Percentiles rank a stretch among this genome's conserved stretches.
phyloP scores from a whole-genome alignment of 257 asterid species.

The Primulina huaijiensis region DNA sequence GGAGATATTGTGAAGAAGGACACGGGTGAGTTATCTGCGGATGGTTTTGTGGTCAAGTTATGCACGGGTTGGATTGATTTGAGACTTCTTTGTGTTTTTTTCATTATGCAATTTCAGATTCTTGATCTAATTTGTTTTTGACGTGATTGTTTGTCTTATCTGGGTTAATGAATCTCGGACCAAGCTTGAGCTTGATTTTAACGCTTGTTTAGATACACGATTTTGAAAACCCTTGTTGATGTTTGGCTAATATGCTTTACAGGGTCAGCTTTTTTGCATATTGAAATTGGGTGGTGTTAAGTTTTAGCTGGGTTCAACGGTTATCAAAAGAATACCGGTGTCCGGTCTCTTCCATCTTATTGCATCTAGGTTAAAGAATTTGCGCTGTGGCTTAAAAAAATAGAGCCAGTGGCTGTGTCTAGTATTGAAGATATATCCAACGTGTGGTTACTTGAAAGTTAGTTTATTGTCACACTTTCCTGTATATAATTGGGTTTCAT shows the following conservation, averaged over 20 bases:
- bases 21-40: slow-evolving; percentile 39
- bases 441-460: too few relatives aligned
- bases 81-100: neutral
- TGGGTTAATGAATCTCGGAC: too few relatives aligned
- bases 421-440: too few relatives aligned
- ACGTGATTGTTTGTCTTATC: neutral
- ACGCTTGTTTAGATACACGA: too few relatives aligned
- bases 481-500: too few relatives aligned
- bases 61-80: slow-evolving; percentile 6
- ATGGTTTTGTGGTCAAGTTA: slow-evolving; percentile 16
- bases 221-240: neutral
- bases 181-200: neutral
- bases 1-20: slow-evolving; percentile 41
- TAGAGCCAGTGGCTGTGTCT: too few relatives aligned
- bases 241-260: neutral
- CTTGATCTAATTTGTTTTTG: neutral
- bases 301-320: neutral
- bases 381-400: too few relatives aligned
- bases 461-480: neutral
- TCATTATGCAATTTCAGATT: neutral
- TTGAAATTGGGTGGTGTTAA: neutral
- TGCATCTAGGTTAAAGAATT: too few relatives aligned
- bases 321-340: too few relatives aligned
- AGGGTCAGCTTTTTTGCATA: neutral
- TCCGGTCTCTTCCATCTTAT: too few relatives aligned